Conservation (phyloP, 164 flowering plant genomes). For the Nymphaea colorata region DNA sequence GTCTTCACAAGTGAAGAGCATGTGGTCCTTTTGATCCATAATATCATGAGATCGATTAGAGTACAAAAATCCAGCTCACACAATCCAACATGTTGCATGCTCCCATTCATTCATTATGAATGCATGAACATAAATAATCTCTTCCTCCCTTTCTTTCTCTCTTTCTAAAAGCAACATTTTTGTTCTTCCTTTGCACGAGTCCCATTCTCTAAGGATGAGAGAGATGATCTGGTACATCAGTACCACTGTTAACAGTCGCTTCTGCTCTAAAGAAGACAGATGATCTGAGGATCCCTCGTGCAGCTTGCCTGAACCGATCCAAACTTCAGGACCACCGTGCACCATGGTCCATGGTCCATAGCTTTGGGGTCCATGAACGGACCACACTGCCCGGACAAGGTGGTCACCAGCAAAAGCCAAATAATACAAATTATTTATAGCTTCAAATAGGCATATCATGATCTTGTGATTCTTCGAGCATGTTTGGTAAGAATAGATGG, state of each 20-base stretch:
- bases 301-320: not conserved
- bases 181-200: not conserved
- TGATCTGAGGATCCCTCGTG: not conserved
- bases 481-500: too few relatives aligned
- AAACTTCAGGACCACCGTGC: not conserved
- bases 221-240: too few relatives aligned
- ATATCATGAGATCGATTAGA: not conserved
- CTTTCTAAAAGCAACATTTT: slow-evolving; percentile 1
- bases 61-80: not conserved
- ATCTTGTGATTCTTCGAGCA: not conserved
- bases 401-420: not conserved
- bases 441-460: not conserved
- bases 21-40: not conserved
- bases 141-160: slow-evolving; percentile 26
- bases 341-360: not conserved
- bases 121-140: slow-evolving; percentile 6
- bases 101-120: not conserved
- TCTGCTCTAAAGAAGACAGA: not conserved
- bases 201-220: too few relatives aligned
- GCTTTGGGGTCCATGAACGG: not conserved
- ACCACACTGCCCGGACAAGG: not conserved
- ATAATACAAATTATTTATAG: not conserved
- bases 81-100: not conserved
- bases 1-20: not conserved
- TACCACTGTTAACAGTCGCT: not conserved